Base-by-base conservation (phyloP, 1,284 basidiomycete species). In the Ustilago shanxiensis region DNA sequence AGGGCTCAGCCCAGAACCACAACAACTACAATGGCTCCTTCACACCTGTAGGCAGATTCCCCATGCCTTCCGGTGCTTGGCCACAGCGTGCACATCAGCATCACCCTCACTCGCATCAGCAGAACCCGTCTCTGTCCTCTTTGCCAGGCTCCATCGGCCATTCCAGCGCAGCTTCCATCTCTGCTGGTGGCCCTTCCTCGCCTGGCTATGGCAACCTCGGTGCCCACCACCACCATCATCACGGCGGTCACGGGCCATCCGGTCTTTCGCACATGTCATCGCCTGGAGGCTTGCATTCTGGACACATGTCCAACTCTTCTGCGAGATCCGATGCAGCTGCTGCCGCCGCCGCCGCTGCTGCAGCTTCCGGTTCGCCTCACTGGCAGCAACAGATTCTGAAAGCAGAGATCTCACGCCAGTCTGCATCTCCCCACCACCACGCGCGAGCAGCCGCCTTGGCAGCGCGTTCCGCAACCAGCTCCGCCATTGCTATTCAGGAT, bases 381-480 rank as follows among this genome's bases (percentile, higher is more conserved):
- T 85, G 84, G 84, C 80, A 83, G 65, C 78, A 81, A 53, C 84
- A 85, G 75, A 69, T 85, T 20, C 41, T 82, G 57, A 82, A 83
- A 50, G 82, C 82, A 51, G 82, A 83, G 86, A 86, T 88, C 39
- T 89, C 89, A n/a, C 85, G 89, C 47, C 84, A 87, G 53, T 87
- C 88, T 1, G 86, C 87, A 9, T 87, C 88, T 16, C 88, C 89
- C 0, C 89, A 90, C 77, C 89, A 90, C 77, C 88, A 89, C 28
- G 89, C 89, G 16, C 84, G 89, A 26, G 88, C 89, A 22, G 89
- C 89, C 16, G 89, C 89, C 37, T 87, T 90, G 61, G 88, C 89
- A 11, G 88, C 88, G 7, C 85, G 89, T 37, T 88, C 88, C 61
- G 87, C 87, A 35, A 87, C 88, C 59, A 88, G 88, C 65, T 84